Conservation (phyloP, 1,284 basidiomycete genomes). For the Kalmanozyma brasiliensis region DNA sequence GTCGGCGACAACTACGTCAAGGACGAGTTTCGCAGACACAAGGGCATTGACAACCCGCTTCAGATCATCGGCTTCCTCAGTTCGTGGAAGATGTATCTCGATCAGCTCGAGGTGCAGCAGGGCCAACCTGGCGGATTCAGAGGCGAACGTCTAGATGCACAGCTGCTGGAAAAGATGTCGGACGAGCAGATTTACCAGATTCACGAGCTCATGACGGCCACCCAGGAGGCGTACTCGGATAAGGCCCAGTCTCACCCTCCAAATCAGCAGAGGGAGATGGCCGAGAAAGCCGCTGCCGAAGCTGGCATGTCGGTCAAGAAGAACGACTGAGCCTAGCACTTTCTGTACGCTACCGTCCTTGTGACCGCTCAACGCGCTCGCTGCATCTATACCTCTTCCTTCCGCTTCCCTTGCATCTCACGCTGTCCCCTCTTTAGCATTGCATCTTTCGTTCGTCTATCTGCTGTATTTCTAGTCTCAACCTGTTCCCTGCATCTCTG, state of each 20-base stretch:
- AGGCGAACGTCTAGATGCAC: conserved; percentile 52
- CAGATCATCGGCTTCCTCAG: conserved; percentile 66
- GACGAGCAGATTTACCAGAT: conserved; percentile 68
- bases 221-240: conserved; percentile 57
- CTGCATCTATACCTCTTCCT: conserved; percentile 4
- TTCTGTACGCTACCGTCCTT: not conserved
- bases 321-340: conserved; percentile 3
- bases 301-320: conserved; percentile 47
- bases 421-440: conserved; percentile 14
- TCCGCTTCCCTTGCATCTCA: too few species aligned
- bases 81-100: conserved; percentile 67
- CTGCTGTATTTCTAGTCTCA: conserved; percentile 37
- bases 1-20: conserved; percentile 67
- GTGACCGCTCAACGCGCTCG: not conserved
- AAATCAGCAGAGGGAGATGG: conserved; percentile 27
- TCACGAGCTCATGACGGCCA: conserved; percentile 64
- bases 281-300: conserved; percentile 40
- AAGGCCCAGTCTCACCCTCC: conserved; percentile 48
- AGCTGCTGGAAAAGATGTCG: conserved; percentile 61
- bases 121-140: conserved; percentile 37
- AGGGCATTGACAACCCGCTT: conserved; percentile 61
- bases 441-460: conserved; percentile 9
- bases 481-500: too few species aligned
- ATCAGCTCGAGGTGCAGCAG: conserved; percentile 55
- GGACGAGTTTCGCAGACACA: conserved; percentile 65